phyloP scores from a whole-genome alignment of 257 asterid species.

The Fraxinus quadrangulata region DNA sequence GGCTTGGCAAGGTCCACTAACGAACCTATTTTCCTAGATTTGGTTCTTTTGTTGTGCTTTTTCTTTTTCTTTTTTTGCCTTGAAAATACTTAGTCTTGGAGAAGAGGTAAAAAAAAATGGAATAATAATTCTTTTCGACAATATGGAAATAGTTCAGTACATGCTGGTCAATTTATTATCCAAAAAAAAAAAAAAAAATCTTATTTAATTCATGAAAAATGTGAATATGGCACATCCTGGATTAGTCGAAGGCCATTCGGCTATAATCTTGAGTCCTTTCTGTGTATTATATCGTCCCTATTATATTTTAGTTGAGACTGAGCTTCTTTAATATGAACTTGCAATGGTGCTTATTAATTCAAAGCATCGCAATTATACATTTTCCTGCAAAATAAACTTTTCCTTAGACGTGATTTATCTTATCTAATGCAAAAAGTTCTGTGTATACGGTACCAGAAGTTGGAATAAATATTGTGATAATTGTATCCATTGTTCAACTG shows the following conservation, averaged over 20 bases:
- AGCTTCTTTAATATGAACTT: neutral
- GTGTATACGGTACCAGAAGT: neutral
- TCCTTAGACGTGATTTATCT: neutral
- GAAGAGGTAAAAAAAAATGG: neutral
- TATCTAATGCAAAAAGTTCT: neutral
- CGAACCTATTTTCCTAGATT: neutral
- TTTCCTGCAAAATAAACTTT: neutral
- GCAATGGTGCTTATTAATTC: neutral
- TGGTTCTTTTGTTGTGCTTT: neutral
- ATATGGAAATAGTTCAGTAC: neutral
- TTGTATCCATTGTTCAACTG: neutral
- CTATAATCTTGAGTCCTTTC: neutral
- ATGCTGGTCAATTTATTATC: neutral
- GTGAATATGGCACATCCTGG: neutral
- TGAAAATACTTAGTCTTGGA: neutral
- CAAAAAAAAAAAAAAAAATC: neutral
- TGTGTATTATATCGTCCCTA: neutral
- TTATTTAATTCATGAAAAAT: neutral
- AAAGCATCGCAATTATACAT: neutral
- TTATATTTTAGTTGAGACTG: neutral
- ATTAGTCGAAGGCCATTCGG: neutral
- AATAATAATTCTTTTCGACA: neutral
- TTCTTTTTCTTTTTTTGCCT: neutral
- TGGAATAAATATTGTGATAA: neutral
- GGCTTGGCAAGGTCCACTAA: neutral